Evolutionary conservation across 169 alveolate species (phyloP), one percentile per base, ranked within the genome.

Genomic region (Plasmodium falciparum): DNA sequence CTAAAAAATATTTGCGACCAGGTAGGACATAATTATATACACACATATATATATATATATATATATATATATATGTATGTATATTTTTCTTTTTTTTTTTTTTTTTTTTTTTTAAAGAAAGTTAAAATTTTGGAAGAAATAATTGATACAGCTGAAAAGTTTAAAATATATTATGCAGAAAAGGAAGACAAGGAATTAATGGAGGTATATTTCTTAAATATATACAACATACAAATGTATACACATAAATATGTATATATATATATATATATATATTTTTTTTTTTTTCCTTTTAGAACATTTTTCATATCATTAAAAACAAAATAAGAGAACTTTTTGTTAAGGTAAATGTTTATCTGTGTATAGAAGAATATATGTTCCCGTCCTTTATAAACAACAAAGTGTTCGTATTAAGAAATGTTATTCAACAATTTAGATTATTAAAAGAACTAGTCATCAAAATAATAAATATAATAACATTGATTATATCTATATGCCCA

Each of bases 301-400:
- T 69, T 3, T 50, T 83, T n/a, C 58, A 17, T n/a, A 52, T 13
- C 47, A 43, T 69, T n/a, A 20, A 72, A 33, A 52, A 24, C 17
- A 52, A 69, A 66, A 45, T 76, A 22, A 76, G 29, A 13, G 58
- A 47, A 24, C 11, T 70, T 7, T 56, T 83, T 62, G 13, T 83
- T 69, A 83, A 83, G n/a, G 85, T 71, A 62, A 67, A 47, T 66
- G 8, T 83, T 12, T 83, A 69, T 54, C 24, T 83, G 12, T 83
- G 91, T 24, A 24, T 83, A 24, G 91, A 83, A 69, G 91, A 83
- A 69, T 83, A 69, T 73, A 15, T 69, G 2, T 83, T 69, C 29
- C 91, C 91, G 29, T 69, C 91, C 0, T 9, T 15, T 45, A 43
- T 73, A 29, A 39, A n/a, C n/a, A 62, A 22, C 33, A 83, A 83